Conservation (phyloP, 2,329 filamentous ascomycete species). For the Fusarium abutilonis region DNA sequence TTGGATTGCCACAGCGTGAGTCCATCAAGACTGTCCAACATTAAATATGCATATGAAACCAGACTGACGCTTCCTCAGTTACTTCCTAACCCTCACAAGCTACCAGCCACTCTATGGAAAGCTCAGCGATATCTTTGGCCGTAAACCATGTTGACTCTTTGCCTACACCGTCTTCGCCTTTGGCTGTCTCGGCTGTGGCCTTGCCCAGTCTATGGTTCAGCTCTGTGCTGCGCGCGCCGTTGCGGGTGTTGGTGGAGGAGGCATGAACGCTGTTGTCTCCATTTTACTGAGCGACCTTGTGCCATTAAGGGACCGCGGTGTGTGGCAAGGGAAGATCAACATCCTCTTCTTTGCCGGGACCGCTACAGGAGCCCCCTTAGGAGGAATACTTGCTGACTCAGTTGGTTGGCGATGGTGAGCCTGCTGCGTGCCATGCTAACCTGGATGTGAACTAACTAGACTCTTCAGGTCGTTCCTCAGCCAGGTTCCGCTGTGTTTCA, state of each 20-base stretch:
- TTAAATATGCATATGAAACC: neutral
- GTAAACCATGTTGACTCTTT: slow-evolving; percentile 72
- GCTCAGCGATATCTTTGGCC: slow-evolving; percentile 75
- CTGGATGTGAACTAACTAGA: slow-evolving; percentile 1
- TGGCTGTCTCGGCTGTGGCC: slow-evolving; percentile 70
- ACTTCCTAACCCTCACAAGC: slow-evolving; percentile 78
- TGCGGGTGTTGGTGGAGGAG: slow-evolving; percentile 71
- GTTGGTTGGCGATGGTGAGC: slow-evolving; percentile 78
- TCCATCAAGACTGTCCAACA: neutral
- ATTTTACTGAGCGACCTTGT: slow-evolving; percentile 76
- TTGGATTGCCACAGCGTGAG: slow-evolving; percentile 71
- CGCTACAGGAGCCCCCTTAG: slow-evolving; percentile 74
- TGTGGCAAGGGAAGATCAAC: slow-evolving; percentile 79
- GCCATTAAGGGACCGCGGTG: slow-evolving; percentile 72
- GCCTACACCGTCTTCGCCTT: slow-evolving; percentile 71
- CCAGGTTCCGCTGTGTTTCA: slow-evolving; percentile 74
- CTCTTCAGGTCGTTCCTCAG: slow-evolving; percentile 70
- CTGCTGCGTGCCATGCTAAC: neutral
- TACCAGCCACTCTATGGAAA: slow-evolving; percentile 81
- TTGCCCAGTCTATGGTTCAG: slow-evolving; percentile 71
- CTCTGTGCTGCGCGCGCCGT: slow-evolving; percentile 70
- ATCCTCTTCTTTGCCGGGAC: slow-evolving; percentile 76
- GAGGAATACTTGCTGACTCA: slow-evolving; percentile 75
- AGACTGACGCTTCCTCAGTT: slow-evolving; percentile 52
- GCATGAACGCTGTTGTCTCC: slow-evolving; percentile 74